Evolutionary conservation across 495 filamentous ascomycete species (phyloP).

Genomic region (Penicillium herquei): DNA sequence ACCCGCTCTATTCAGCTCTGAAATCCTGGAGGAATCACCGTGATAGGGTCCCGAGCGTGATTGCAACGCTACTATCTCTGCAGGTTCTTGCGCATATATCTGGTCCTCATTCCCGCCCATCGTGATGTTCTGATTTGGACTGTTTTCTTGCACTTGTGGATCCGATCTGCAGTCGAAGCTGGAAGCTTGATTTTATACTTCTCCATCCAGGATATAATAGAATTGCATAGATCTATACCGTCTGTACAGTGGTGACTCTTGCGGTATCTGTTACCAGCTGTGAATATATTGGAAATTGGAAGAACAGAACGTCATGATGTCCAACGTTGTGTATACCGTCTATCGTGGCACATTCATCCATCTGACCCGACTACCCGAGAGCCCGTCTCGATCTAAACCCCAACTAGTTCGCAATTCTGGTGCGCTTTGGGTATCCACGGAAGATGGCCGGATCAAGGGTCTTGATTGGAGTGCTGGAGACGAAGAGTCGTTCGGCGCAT

Average conservation of each 20-base stretch:
- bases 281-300: background rate
- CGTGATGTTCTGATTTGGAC: too few species aligned
- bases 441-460: slow-evolving; percentile 58
- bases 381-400: slow-evolving; percentile 13
- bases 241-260: too few species aligned
- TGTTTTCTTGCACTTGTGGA: too few species aligned
- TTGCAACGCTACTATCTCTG: too few species aligned
- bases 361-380: slow-evolving; percentile 24
- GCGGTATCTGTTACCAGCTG: background rate
- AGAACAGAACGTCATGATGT: background rate
- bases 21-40: slow-evolving; percentile 18
- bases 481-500: slow-evolving; percentile 36
- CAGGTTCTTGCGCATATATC: too few species aligned
- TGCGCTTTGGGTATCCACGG: slow-evolving; percentile 63
- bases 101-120: too few species aligned
- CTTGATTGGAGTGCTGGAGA: slow-evolving; percentile 33
- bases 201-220: too few species aligned
- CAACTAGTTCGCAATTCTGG: slow-evolving; percentile 45
- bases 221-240: too few species aligned
- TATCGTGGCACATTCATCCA: slow-evolving; percentile 52
- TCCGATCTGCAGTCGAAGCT: too few species aligned
- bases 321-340: slow-evolving; percentile 24
- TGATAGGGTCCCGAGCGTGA: background rate
- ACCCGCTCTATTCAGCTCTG: background rate
- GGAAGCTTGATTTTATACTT: too few species aligned